phyloP scores from a whole-genome alignment of 495 filamentous ascomycete genomes.

The Viridothelium virens region DNA sequence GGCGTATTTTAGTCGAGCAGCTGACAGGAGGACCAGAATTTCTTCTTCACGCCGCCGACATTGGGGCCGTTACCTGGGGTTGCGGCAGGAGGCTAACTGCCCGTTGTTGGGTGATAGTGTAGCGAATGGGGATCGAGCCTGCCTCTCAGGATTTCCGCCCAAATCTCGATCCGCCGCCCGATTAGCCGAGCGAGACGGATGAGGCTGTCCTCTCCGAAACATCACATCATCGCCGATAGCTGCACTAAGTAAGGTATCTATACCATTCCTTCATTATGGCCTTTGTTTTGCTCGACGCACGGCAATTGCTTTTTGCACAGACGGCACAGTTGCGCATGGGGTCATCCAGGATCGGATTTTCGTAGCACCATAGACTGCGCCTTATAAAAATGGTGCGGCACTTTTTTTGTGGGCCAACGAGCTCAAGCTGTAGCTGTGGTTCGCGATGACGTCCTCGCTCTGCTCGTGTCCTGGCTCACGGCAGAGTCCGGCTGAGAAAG shows the following conservation, averaged over 20 bases:
- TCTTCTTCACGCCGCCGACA: not conserved
- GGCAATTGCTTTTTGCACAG: too few species aligned
- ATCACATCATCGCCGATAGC: too few species aligned
- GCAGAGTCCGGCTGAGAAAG: not conserved
- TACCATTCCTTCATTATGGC: too few species aligned
- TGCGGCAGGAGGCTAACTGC: not conserved
- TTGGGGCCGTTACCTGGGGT: not conserved
- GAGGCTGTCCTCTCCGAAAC: too few species aligned
- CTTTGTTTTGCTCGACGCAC: too few species aligned
- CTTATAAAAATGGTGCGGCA: not conserved
- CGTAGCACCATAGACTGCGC: too few species aligned
- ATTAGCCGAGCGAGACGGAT: not conserved
- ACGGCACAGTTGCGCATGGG: too few species aligned
- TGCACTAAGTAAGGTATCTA: too few species aligned
- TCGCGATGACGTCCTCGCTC: conserved; percentile 4
- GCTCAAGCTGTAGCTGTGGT: not conserved
- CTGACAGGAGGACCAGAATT: not conserved
- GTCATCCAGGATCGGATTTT: too few species aligned
- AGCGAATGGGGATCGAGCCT: too few species aligned
- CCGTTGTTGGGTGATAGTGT: not conserved
- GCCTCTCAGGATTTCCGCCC: too few species aligned
- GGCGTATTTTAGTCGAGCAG: not conserved
- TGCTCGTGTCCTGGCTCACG: not conserved
- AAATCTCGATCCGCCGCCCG: too few species aligned
- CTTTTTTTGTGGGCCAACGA: not conserved